Conservation (phyloP, 2,329 filamentous ascomycete genomes). For the Fusarium proliferatum region DNA sequence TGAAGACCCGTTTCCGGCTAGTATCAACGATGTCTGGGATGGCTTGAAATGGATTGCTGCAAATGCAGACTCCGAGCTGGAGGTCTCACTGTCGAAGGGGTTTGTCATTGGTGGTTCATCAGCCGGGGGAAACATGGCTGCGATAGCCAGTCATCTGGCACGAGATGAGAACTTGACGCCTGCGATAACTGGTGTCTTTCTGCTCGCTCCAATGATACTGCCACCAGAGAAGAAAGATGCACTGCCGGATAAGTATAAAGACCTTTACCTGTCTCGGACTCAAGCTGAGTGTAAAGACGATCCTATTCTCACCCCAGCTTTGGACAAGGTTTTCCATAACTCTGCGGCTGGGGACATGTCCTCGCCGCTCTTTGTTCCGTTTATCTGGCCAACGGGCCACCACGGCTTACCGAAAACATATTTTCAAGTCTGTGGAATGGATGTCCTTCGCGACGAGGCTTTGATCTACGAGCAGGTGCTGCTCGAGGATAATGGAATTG, state of each 20-base stretch:
- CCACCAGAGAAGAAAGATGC: neutral
- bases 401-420: neutral
- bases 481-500: neutral
- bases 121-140: neutral
- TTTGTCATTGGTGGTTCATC: neutral
- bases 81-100: neutral
- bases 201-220: neutral
- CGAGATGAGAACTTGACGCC: neutral
- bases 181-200: neutral
- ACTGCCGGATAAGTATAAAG: neutral
- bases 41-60: neutral
- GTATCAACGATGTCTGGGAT: slow-evolving; percentile 1
- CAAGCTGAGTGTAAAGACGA: neutral
- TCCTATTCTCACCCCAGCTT: neutral
- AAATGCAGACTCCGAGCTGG: neutral
- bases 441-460: neutral
- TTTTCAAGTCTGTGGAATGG: slow-evolving; percentile 5
- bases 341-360: neutral
- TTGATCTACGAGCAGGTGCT: neutral
- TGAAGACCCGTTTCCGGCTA: neutral
- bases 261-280: neutral
- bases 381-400: neutral
- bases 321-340: neutral
- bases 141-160: neutral
- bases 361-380: neutral